Conservation (phyloP, 2,329 filamentous ascomycete species). For the Chaetomium olivaceum region DNA sequence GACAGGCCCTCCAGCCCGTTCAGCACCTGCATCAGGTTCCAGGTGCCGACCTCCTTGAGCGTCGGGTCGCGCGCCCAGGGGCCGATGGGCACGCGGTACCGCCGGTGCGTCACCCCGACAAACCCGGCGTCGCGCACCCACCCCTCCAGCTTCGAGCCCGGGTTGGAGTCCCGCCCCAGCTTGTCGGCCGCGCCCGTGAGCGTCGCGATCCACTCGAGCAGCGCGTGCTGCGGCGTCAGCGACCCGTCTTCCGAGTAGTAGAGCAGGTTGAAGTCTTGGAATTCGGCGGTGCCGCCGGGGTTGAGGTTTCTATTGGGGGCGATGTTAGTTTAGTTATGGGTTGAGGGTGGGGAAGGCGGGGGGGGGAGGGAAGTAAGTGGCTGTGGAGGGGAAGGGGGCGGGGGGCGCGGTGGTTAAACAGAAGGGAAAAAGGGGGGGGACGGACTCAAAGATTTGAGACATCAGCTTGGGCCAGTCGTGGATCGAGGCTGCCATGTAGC, state of each 20-base stretch:
- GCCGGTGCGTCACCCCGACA: conserved; percentile 15
- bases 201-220: conserved; percentile 29
- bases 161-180: conserved; percentile 32
- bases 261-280: conserved; percentile 36
- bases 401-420: too few relatives aligned
- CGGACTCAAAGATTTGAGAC: conserved; percentile 31
- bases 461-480: conserved; percentile 37
- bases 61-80: conserved; percentile 37
- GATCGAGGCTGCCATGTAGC: conserved; percentile 41
- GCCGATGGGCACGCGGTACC: conserved; percentile 29
- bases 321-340: background rate
- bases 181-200: conserved; percentile 29
- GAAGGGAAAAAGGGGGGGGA: background rate
- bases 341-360: background rate
- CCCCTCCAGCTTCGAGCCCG: conserved; percentile 32
- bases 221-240: conserved; percentile 26
- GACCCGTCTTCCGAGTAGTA: conserved; percentile 36
- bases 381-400: background rate
- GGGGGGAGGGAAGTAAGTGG: background rate
- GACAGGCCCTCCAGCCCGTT: conserved; percentile 34
- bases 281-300: conserved; percentile 41
- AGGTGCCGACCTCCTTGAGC: conserved; percentile 33
- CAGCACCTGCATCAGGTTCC: conserved; percentile 28
- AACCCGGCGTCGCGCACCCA: conserved; percentile 36
- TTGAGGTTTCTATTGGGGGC: conserved; percentile 35